A percentile compares a stretch with the other conserved stretches of the same genome.
phyloP scores from a whole-genome alignment of 768 basidiomycete species.

The Boletales sp. region DNA sequence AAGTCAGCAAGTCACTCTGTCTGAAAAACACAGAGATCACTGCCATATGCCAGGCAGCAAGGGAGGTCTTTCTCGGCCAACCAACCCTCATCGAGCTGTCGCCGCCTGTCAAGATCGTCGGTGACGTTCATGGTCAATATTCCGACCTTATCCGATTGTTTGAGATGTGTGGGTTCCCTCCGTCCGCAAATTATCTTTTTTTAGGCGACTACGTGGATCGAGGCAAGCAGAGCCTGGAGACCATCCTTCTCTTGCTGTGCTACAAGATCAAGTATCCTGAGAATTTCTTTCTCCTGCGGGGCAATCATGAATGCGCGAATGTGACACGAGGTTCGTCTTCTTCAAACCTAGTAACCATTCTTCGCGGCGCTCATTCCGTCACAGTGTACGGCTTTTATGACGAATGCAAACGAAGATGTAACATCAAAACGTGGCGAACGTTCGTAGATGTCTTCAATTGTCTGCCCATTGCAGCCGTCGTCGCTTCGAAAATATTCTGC shows the following conservation, averaged over 20 bases:
- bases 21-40: constrained; percentile 96
- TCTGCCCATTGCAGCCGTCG: constrained; percentile 96
- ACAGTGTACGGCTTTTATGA: constrained; percentile 99
- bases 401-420: constrained; percentile 99
- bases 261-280: constrained; percentile 99
- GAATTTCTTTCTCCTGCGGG: constrained; percentile 96
- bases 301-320: constrained; percentile 99
- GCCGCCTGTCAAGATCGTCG: constrained; percentile 98
- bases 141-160: constrained; percentile 97
- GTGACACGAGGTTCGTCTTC: constrained; percentile 84
- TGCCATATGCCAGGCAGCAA: constrained; percentile 89
- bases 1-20: constrained; percentile 93
- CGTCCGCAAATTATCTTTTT: constrained; percentile 96
- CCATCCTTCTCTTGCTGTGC: constrained; percentile 92
- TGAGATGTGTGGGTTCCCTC: constrained; percentile 99
- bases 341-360: constrained; percentile 6
- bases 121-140: constrained; percentile 99
- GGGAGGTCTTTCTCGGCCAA: constrained; percentile 94
- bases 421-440: constrained; percentile 99
- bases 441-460: constrained; percentile 99
- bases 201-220: constrained; percentile 99
- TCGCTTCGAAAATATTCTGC: constrained; percentile 99
- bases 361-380: constrained; percentile 13
- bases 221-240: constrained; percentile 97
- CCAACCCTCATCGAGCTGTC: constrained; percentile 96